Evolutionary conservation across 2,329 filamentous ascomycete species (phyloP).

Genomic region (Neurospora crassa): DNA sequence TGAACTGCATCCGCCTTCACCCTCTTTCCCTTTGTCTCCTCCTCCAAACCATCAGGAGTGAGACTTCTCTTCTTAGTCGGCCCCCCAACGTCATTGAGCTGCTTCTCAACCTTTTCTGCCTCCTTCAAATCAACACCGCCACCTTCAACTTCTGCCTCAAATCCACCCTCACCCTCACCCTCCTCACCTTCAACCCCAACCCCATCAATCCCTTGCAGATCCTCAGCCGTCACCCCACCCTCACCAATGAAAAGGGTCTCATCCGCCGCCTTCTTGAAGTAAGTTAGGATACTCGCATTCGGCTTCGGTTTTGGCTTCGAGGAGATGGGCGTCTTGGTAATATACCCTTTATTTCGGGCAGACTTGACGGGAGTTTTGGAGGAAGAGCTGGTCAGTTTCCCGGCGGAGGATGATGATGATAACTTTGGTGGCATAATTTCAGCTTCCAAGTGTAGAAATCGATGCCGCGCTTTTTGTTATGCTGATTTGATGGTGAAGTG

Average conservation of each 20-base stretch:
- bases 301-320: slow-evolving; percentile 18
- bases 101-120: slow-evolving; percentile 12
- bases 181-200: not conserved
- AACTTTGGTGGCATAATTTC: not conserved
- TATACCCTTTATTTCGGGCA: slow-evolving; percentile 5
- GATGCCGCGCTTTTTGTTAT: not conserved
- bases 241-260: slow-evolving; percentile 43
- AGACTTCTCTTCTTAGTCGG: slow-evolving; percentile 34
- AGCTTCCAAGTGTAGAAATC: not conserved
- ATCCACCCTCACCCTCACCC: slow-evolving; percentile 1
- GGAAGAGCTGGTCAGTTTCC: not conserved
- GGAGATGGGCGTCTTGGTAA: slow-evolving; percentile 2
- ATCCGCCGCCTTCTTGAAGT: slow-evolving; percentile 62
- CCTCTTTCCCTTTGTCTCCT: slow-evolving; percentile 8
- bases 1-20: slow-evolving; percentile 7
- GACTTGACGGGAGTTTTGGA: slow-evolving; percentile 1
- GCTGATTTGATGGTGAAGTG: not conserved
- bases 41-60: slow-evolving; percentile 17
- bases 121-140: slow-evolving; percentile 3
- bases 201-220: not conserved
- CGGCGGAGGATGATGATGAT: not conserved
- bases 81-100: slow-evolving; percentile 29
- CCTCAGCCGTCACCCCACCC: slow-evolving; percentile 3
- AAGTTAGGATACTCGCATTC: slow-evolving; percentile 63
- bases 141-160: slow-evolving; percentile 6